Conservation (phyloP, 2,329 filamentous ascomycete species). For the Botrytis elliptica region DNA sequence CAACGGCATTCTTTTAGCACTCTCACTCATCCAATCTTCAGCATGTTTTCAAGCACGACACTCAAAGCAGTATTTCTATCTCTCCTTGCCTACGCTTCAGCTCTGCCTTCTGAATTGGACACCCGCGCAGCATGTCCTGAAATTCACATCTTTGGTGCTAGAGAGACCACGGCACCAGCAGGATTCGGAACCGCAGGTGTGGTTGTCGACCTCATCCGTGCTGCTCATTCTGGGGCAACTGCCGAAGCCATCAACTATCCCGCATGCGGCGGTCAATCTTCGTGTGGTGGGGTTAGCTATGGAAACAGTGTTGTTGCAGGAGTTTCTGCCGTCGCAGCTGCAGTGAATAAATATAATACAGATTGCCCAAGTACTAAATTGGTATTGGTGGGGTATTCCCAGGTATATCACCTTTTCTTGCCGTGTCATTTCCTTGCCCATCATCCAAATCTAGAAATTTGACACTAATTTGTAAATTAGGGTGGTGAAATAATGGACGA, state of each 20-base stretch:
- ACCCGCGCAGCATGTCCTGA: slow-evolving; percentile 42
- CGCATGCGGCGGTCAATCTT: slow-evolving; percentile 60
- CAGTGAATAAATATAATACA: slow-evolving; percentile 57
- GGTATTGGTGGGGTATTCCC: slow-evolving; percentile 62
- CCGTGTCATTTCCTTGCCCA: neutral
- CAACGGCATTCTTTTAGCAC: neutral
- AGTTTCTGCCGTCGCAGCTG: slow-evolving; percentile 56
- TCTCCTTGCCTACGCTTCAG: neutral
- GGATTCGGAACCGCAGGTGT: slow-evolving; percentile 52
- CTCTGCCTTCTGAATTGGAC: slow-evolving; percentile 21
- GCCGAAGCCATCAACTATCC: slow-evolving; percentile 58
- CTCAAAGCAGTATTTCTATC: neutral
- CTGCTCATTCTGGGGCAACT: slow-evolving; percentile 50
- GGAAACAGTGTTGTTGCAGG: slow-evolving; percentile 58
- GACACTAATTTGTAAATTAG: slow-evolving; percentile 38
- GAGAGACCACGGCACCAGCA: slow-evolving; percentile 48
- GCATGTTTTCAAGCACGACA: neutral
- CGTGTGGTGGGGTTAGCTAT: slow-evolving; percentile 60
- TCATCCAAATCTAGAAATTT: neutral
- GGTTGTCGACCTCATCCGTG: slow-evolving; percentile 51
- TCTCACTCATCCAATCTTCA: neutral
- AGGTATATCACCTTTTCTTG: slow-evolving; percentile 42
- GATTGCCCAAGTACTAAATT: slow-evolving; percentile 57
- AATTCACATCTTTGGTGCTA: slow-evolving; percentile 52
- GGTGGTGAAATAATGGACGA: slow-evolving; percentile 64